Conservation (phyloP, 2,329 filamentous ascomycete species). For the Fusarium sp. region DNA sequence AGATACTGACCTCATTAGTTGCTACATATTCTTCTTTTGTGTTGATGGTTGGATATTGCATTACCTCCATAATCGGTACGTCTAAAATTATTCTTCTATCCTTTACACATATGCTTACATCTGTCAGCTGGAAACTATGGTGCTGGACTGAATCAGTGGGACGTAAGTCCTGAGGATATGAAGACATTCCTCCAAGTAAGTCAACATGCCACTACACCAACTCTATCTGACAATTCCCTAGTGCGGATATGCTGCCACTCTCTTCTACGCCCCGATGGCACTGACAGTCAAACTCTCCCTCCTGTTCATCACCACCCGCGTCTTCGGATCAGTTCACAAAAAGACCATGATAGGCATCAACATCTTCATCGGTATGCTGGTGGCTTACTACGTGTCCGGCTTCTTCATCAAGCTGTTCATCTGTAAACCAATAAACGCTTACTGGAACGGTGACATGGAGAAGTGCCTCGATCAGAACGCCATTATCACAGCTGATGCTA, state of each 20-base stretch:
- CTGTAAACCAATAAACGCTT: conserved; percentile 57
- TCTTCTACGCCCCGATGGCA: conserved; percentile 61
- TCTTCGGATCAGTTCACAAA: conserved; percentile 56
- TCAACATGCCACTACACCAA: rapidly evolving
- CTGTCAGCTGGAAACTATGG: conserved; percentile 22
- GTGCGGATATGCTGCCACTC: conserved; percentile 58
- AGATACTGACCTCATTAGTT: neutral
- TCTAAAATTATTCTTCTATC: neutral
- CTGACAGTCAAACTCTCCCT: conserved; percentile 59
- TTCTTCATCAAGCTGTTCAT: conserved; percentile 59
- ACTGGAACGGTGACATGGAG: conserved; percentile 52
- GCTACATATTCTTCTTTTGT: conserved; percentile 35
- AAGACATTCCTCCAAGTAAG: conserved; percentile 54
- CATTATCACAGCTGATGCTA: conserved; percentile 38
- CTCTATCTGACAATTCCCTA: conserved; percentile 31
- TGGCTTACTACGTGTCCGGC: conserved; percentile 57
- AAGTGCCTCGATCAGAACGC: conserved; percentile 54
- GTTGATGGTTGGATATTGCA: conserved; percentile 37
- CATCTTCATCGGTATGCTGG: conserved; percentile 53
- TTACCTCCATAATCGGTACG: conserved; percentile 28
- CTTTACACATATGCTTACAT: neutral
- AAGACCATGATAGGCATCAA: conserved; percentile 56
- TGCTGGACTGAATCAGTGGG: conserved; percentile 36
- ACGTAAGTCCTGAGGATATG: conserved; percentile 44
- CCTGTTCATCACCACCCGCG: conserved; percentile 58